Base-by-base conservation (phyloP, 1,284 basidiomycete genomes). In the Marasmius tenuissimus region DNA sequence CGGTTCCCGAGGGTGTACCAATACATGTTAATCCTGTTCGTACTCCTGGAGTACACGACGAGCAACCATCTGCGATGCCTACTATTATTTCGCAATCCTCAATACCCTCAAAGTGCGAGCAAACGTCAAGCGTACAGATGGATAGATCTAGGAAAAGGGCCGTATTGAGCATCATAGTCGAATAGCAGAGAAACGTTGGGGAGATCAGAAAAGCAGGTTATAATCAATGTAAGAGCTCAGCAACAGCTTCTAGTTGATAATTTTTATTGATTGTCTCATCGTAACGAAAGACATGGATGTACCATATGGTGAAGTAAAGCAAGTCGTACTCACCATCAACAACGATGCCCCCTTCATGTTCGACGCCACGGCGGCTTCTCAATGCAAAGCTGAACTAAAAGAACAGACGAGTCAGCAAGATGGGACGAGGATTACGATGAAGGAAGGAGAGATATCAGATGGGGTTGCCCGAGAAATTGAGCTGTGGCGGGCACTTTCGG, bases 401-500 rank as follows among this genome's bases (percentile, higher is more conserved):
- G 38, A 47, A 27, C 9, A 14, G 14, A 33, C n/a, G 9, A 54
- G 42, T 57, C 40, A 58, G 48, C 20, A 45, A 22, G 35, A 52
- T 20, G 20, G 9, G 12, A 18, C 14, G 18, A 6, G n/a, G 37
- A 16, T n/a, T 20, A 35, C 38, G 59, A 57, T 57, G 27, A 4
- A 51, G 38, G 59, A 37, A 63, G 53, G 11, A 60, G 63, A 57
- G 63, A 16, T 47, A 50, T 91, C 89, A 91, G 89, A 80, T 68
- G 77, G 86, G 87, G 85, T 78, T 87, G 90, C 88, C 91, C 89
- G 88, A 85, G 66, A 68, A 68, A 76, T 82, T 88, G 90, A 92
- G 90, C 90, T 92, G 87, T 91, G 87, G 87, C 90, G 90, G 91
- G 91, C 91, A 85, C 71, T 89, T 92, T 92, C 90, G 90, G 87